phyloP scores from a whole-genome alignment of 495 filamentous ascomycete species.

The Hyaloscypha hepaticicola region DNA sequence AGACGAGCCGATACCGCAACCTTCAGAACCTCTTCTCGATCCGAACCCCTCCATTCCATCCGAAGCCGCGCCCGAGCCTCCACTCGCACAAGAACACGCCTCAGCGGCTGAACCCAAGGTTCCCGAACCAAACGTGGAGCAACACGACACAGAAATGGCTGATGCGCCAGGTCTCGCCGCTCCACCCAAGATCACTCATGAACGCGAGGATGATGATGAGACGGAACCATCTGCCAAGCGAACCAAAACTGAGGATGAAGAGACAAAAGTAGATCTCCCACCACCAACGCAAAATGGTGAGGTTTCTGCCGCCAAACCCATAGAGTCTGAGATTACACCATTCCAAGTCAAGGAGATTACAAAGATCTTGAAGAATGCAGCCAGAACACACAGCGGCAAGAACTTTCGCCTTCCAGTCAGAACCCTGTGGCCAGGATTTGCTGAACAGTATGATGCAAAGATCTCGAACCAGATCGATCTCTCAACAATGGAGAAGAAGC shows the following conservation, averaged over 20 bases:
- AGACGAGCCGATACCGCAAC: not conserved
- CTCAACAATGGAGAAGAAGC: slow-evolving; percentile 71
- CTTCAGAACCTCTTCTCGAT: not conserved
- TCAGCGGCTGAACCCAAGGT: not conserved
- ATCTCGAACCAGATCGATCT: slow-evolving; percentile 83
- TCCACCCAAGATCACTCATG: slow-evolving; percentile 61
- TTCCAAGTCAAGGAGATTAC: slow-evolving; percentile 48
- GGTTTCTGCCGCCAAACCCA: slow-evolving; percentile 18
- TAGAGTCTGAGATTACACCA: slow-evolving; percentile 38
- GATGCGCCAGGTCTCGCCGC: slow-evolving; percentile 21
- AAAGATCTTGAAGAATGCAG: slow-evolving; percentile 63
- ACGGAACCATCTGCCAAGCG: slow-evolving; percentile 80
- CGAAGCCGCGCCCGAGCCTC: not conserved
- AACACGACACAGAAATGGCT: slow-evolving; percentile 26
- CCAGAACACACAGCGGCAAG: slow-evolving; percentile 73
- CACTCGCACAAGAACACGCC: not conserved
- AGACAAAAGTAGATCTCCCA: slow-evolving; percentile 10
- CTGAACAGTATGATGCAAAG: slow-evolving; percentile 65
- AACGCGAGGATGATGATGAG: slow-evolving; percentile 65
- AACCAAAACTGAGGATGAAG: slow-evolving; percentile 57
- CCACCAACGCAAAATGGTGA: slow-evolving; percentile 2
- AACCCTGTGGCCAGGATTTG: slow-evolving; percentile 47
- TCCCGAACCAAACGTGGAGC: not conserved
- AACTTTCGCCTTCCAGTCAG: slow-evolving; percentile 73
- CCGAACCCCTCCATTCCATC: not conserved